A percentile compares a stretch with the other conserved stretches of the same genome.
Conservation (phyloP, 441 rosid genomes). For the Gossypium schwendimanii region DNA sequence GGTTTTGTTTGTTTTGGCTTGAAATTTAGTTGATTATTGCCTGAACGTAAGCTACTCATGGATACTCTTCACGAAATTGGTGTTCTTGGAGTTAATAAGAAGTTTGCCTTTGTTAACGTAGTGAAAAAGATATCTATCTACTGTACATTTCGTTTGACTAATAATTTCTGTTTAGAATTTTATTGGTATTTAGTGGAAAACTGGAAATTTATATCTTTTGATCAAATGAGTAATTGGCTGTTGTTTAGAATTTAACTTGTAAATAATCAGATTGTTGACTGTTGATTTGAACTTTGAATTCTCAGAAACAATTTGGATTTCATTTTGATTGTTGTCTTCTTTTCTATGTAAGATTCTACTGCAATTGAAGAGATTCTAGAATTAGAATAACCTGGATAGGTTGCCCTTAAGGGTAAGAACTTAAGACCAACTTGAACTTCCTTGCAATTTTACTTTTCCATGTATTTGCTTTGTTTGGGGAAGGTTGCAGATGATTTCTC, state of each 20-base stretch:
- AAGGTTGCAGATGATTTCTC: neutral
- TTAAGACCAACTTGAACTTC: no score
- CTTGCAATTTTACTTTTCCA: neutral
- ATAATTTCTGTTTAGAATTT: neutral
- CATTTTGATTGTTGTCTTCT: no score
- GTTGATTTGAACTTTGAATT: no score
- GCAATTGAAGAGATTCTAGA: no score
- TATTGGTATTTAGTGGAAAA: neutral
- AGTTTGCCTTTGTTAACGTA: neutral
- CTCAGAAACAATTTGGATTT: no score
- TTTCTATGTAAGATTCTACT: no score
- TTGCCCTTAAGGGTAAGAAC: no score
- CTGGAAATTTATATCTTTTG: neutral
- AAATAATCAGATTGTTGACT: no score
- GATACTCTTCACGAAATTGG: neutral
- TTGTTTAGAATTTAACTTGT: no score
- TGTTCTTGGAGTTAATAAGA: neutral
- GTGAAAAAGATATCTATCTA: neutral
- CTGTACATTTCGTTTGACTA: no score
- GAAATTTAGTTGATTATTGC: neutral
- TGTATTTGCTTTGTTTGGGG: neutral
- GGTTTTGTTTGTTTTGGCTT: neutral
- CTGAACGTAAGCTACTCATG: neutral
- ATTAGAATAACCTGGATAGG: no score
- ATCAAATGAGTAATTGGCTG: no score